These are phyloP conservation scores for Zoysia matrella DNA, from an alignment of 202 grass and related monocot species.

Conservation along the genomic window DNA sequence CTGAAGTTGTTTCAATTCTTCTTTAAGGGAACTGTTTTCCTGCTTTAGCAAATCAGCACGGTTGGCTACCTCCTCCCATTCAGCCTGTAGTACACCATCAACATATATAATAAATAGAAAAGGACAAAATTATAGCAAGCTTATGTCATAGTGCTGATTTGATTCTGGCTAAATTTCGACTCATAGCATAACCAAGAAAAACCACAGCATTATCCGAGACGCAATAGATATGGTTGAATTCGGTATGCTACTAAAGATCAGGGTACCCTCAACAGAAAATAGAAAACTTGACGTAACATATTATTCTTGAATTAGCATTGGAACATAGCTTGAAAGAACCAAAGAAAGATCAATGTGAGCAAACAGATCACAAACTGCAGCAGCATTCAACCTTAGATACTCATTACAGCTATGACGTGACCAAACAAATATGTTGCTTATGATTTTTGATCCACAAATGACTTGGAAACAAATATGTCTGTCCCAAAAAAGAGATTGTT, in stretches of 20 bases:
- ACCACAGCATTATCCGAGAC: not conserved
- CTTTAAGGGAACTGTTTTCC: slow-evolving; percentile 83
- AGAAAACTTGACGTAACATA: not conserved
- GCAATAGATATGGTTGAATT: not conserved
- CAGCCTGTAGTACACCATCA: slow-evolving; percentile 55
- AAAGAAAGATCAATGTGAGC: not conserved
- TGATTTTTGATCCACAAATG: slow-evolving; percentile 17
- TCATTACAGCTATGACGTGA: slow-evolving; percentile 1
- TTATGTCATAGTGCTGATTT: not conserved
- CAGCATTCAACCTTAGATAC: not conserved
- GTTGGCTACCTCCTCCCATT: slow-evolving; percentile 86
- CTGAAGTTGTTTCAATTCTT: slow-evolving; percentile 79
- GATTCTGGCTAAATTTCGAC: not conserved
- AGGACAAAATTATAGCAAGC: not conserved
- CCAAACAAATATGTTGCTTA: slow-evolving; percentile 3
- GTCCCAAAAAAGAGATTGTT: too few relatives aligned
- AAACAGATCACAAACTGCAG: slow-evolving; percentile 19
- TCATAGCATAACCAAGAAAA: slow-evolving; percentile 1
- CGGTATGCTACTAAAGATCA: not conserved
- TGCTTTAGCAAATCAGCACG: slow-evolving; percentile 72
- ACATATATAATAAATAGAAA: slow-evolving; percentile 20
- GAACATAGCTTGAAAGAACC: not conserved
- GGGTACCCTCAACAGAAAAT: not conserved
- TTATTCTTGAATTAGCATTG: not conserved
- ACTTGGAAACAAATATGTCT: slow-evolving; percentile 16